These are phyloP conservation scores for Pyrus hybrid DNA, from an alignment of 331 rosid species.

Conservation along the genomic window DNA sequence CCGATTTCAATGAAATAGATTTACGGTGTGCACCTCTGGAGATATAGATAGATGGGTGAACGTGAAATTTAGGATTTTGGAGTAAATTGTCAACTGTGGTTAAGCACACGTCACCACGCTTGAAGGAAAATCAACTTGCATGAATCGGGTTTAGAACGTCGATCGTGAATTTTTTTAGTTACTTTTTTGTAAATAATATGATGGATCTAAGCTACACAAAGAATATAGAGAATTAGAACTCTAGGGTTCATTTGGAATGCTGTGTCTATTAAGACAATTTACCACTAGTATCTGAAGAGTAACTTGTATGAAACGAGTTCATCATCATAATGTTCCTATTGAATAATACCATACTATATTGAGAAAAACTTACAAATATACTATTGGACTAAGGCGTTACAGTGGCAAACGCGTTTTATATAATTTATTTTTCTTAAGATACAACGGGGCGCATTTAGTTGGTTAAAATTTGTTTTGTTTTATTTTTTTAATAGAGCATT, in stretches of 20 bases:
- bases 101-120: slow-evolving; percentile 12
- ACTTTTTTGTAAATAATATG: no score
- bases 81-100: neutral
- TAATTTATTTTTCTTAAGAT: no score
- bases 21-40: slow-evolving; percentile 2
- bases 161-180: neutral
- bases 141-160: neutral
- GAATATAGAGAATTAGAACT: neutral
- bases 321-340: fast-evolving
- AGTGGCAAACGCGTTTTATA: no score
- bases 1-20: neutral
- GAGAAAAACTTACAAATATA: no score
- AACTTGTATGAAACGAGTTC: neutral
- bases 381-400: neutral
- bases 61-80: neutral
- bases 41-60: neutral
- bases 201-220: no score
- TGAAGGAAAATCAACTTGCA: no score
- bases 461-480: neutral
- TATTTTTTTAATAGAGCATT: no score
- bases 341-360: no score
- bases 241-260: neutral
- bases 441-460: neutral
- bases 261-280: neutral
- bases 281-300: neutral